Evolutionary conservation across 495 filamentous ascomycete genomes (phyloP).

Genomic region (Daldinia bambusicola): DNA sequence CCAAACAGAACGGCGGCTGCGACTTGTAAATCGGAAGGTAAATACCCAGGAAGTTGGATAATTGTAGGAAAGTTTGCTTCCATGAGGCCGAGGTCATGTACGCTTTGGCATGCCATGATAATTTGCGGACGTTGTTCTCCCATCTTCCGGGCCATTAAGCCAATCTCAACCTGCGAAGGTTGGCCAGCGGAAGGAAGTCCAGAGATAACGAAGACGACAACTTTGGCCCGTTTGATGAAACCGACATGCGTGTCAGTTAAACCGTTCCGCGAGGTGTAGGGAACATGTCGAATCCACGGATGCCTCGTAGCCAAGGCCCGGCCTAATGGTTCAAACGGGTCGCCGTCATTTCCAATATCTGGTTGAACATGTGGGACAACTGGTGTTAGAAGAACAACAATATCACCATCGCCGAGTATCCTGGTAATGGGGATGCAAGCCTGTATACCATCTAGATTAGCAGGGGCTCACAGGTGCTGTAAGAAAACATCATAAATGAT

Average conservation of each 20-base stretch:
- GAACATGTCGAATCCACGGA: slow-evolving; percentile 67
- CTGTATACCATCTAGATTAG: slow-evolving; percentile 39
- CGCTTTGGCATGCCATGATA: slow-evolving; percentile 59
- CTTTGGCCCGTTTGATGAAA: slow-evolving; percentile 65
- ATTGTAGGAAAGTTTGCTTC: slow-evolving; percentile 59
- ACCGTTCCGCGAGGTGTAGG: slow-evolving; percentile 65
- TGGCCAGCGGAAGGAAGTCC: slow-evolving; percentile 52
- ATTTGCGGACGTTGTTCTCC: slow-evolving; percentile 62
- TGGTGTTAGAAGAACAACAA: slow-evolving; percentile 69
- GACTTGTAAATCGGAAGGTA: slow-evolving; percentile 61
- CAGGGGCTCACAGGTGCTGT: slow-evolving; percentile 5
- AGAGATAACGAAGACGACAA: slow-evolving; percentile 65
- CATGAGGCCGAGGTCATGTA: slow-evolving; percentile 49
- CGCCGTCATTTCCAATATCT: slow-evolving; percentile 47
- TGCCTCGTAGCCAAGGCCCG: slow-evolving; percentile 64
- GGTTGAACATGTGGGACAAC: slow-evolving; percentile 61
- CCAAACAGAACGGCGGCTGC: slow-evolving; percentile 67
- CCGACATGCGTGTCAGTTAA: slow-evolving; percentile 69
- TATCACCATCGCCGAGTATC: slow-evolving; percentile 57
- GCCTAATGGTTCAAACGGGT: slow-evolving; percentile 71
- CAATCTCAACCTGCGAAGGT: slow-evolving; percentile 55
- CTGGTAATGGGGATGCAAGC: slow-evolving; percentile 56
- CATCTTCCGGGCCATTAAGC: slow-evolving; percentile 54
- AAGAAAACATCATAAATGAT: slow-evolving; percentile 7
- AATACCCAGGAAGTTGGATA: slow-evolving; percentile 59